phyloP scores from a whole-genome alignment of 805 yeast genomes.

The Starmerella scarabaei region DNA sequence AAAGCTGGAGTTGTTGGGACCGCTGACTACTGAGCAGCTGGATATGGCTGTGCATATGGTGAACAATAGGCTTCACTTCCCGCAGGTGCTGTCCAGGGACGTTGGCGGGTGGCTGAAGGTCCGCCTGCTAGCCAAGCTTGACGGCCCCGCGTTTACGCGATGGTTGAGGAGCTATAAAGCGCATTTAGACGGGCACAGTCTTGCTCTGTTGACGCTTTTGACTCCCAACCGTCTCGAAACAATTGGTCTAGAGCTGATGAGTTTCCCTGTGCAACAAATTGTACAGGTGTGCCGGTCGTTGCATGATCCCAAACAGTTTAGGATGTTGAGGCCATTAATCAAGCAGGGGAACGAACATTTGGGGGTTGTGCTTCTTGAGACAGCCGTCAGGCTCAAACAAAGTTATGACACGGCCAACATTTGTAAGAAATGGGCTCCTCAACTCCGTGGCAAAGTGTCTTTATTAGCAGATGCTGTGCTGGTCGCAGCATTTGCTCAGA shows the following conservation, averaged over 20 bases:
- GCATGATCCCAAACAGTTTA: neutral
- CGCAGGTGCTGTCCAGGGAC: constrained; percentile 11
- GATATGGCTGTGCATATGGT: neutral
- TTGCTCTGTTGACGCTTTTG: neutral
- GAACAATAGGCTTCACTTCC: constrained; percentile 11
- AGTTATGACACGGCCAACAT: constrained; percentile 18
- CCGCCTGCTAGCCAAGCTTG: constrained; percentile 9
- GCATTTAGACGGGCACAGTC: neutral
- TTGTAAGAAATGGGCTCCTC: constrained; percentile 8
- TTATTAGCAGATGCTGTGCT: constrained; percentile 21
- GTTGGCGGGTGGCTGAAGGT: constrained; percentile 14
- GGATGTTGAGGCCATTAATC: neutral
- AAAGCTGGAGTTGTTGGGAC: too few species aligned
- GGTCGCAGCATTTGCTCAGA: constrained; percentile 22
- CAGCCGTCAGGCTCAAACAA: constrained; percentile 9
- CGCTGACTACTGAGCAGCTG: neutral
- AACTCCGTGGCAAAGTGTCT: neutral
- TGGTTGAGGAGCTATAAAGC: constrained; percentile 8
- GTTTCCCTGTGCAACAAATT: too few species aligned
- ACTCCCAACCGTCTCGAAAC: neutral
- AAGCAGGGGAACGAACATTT: too few species aligned
- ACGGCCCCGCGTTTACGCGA: constrained; percentile 1
- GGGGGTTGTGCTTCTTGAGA: constrained; percentile 3
- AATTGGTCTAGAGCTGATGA: neutral
- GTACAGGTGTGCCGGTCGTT: too few species aligned